Evolutionary conservation across 129 eudicot species (phyloP), one percentile per base, ranked within the genome.

Genomic region (Apium graveolens): DNA sequence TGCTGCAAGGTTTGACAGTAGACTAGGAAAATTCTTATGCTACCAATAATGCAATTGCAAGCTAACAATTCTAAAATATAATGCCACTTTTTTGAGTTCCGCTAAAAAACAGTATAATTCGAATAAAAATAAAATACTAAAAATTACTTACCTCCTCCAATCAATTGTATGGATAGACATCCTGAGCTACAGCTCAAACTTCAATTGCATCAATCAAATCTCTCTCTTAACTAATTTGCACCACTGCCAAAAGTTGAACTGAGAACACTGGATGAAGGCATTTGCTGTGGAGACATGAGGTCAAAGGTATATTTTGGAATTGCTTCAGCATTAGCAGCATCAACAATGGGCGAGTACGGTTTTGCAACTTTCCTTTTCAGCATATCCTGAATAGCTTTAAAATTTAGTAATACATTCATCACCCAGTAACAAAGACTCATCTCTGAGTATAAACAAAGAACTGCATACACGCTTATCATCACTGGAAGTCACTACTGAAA

Each of bases 161-260:
- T 26, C 17, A 42, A 24, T 39, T 35, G 79, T 80, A 43, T 73
- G 51, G 78, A 63, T 43, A 4, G 42, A 57, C 55, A 43, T n/a
- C 78, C 82, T 35, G 46, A 46, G 65, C 65, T 24, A 51, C 45
- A 80, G 37, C 48, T 10, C 57, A 43, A 45, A 42, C 7, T 37
- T 43, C 32, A 24, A 73, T 26, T n/a, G n/a, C 57, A 72, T 21
- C 79, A 9, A 34, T 46, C 20, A 42, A 57, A 73, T 3, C n/a
- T 68, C 42, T 49, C 44, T 45, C 73, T 46, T 4, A 66, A 72
- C 44, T 73, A 84, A 73, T 79, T 74, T 57, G 77, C 82, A 87
- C 84, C 80, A 83, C 90, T 89, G 41, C 99, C 99, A 81, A 96
- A 93, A 74, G 87, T 86, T 0, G 99, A 86, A 73, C 82, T 88